Evolutionary conservation across 179 eudicot species (phyloP).

Genomic region (Pouteria campechiana): DNA sequence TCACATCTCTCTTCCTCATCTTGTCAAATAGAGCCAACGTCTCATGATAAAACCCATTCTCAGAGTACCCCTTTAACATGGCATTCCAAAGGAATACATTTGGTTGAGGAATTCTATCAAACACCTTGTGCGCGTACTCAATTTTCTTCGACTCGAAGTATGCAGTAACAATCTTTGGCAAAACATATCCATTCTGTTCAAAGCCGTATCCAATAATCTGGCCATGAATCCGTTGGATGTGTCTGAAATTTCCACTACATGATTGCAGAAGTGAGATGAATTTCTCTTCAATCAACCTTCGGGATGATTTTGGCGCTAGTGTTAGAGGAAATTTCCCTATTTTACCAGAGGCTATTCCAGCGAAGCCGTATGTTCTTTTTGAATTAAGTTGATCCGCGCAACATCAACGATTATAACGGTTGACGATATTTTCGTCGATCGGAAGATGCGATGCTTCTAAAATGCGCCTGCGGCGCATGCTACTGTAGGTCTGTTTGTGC

Average conservation of each 20-base stretch:
- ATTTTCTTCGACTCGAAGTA: conserved; percentile 21
- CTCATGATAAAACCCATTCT: conserved; percentile 21
- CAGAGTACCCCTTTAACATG: conserved; percentile 54
- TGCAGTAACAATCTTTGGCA: conserved; percentile 28
- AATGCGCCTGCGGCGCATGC: no score
- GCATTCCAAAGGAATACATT: conserved; percentile 38
- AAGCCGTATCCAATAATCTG: conserved; percentile 36
- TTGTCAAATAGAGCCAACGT: conserved; percentile 32
- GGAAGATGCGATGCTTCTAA: no score
- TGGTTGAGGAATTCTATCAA: conserved; percentile 43
- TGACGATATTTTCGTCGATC: no score
- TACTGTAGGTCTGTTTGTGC: no score
- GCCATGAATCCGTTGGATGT: conserved; percentile 40
- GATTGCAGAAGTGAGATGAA: conserved; percentile 38
- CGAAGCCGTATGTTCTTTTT: no score
- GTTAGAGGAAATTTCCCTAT: conserved; percentile 21
- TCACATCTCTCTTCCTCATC: conserved; percentile 34
- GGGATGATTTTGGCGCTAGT: conserved; percentile 15
- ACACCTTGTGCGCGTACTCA: conserved; percentile 34
- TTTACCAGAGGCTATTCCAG: no score
- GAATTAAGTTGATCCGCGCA: no score
- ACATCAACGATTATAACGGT: no score
- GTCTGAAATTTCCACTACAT: conserved; percentile 44
- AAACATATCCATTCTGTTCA: conserved; percentile 21
- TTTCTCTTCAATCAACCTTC: conserved; percentile 33